Conservation (phyloP, 805 yeast genomes). For the Lipomyces oligophaga region DNA sequence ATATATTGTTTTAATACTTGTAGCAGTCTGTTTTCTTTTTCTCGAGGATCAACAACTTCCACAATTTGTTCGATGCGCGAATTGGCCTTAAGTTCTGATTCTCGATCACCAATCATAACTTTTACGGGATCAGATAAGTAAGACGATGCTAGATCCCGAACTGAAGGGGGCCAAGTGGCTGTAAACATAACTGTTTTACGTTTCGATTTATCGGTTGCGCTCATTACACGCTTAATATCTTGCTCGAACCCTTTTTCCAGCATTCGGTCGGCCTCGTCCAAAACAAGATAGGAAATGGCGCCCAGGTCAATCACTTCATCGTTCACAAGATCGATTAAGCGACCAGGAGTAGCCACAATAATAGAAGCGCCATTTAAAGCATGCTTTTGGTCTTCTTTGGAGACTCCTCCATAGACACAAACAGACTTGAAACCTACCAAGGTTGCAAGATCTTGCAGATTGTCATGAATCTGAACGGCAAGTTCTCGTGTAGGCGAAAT, state of each 20-base stretch:
- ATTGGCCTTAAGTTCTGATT: constrained; percentile 87
- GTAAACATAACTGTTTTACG: constrained; percentile 98
- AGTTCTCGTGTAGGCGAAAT: constrained; percentile 97
- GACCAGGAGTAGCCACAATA: constrained; percentile 98
- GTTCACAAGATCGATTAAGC: constrained; percentile 82
- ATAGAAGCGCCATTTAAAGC: constrained; percentile 62
- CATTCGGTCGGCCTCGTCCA: constrained; percentile 99
- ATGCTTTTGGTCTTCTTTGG: constrained; percentile 84
- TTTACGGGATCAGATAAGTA: constrained; percentile 83
- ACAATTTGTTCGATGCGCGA: constrained; percentile 90
- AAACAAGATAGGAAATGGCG: constrained; percentile 68
- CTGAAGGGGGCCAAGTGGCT: constrained; percentile 99
- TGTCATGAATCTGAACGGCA: constrained; percentile 90
- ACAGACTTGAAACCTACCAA: constrained; percentile 64
- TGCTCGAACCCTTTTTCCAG: constrained; percentile 97
- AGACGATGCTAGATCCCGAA: constrained; percentile 80
- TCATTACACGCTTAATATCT: constrained; percentile 81
- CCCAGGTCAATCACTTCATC: constrained; percentile 77
- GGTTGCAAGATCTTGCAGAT: constrained; percentile 58
- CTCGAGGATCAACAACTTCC: constrained; percentile 80
- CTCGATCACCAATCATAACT: constrained; percentile 84
- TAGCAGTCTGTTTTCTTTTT: constrained; percentile 72
- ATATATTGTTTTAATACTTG: constrained; percentile 72
- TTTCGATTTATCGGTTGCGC: constrained; percentile 47
- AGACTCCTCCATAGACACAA: constrained; percentile 95